Base-by-base conservation (phyloP, 1,284 basidiomycete genomes). In the Boletus semigastroideus region DNA sequence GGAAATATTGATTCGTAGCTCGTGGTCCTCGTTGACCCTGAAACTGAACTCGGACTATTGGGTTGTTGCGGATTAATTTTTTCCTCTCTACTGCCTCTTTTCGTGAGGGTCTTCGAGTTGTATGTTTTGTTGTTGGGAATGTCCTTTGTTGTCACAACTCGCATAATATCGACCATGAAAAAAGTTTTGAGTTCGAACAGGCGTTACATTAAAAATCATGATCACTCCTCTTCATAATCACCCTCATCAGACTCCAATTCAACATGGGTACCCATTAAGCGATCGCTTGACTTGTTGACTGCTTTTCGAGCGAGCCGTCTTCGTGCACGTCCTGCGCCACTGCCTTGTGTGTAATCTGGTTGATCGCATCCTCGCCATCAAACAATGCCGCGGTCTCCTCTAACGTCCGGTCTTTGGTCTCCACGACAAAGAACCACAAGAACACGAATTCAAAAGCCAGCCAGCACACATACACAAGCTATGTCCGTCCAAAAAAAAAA, bases 321-420 rank as follows among this genome's bases (percentile, higher is more conserved):
- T 71, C 66, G 36, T 53, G 61, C 41, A 63, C 53, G 7, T 69
- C 69, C 13, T 49, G 48, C 5, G 19, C 44, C 43, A 37, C 46
- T 20, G 65, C 69, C 47, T 55, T 61, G 28, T 62, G 57, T 30
- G 70, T 67, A 45, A 84, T 75, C 50, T 75, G 67, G 17, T 75
- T 67, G 19, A 70, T 63, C 42, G 72, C 79, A 1, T 79, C 78
- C 19, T 80, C 78, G 46, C 85, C 86, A 54, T 89, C 86, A 72
- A 89, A 89, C 25, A 89, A 64, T 17, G 78, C 84, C 2, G 84
- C 82, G 4, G 86, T 87, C 72, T 90, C 87, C 66, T 90, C 87
- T 57, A 90, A 76, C 16, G 85, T 83, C 48, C 77, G 79, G 64
- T 79, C 75, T 74, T 82, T 86, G 38, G 87, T 90, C 74, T 90